These are phyloP conservation scores for Nephelium lappaceum DNA, from an alignment of 345 rosid species.

Conservation along the genomic window DNA sequence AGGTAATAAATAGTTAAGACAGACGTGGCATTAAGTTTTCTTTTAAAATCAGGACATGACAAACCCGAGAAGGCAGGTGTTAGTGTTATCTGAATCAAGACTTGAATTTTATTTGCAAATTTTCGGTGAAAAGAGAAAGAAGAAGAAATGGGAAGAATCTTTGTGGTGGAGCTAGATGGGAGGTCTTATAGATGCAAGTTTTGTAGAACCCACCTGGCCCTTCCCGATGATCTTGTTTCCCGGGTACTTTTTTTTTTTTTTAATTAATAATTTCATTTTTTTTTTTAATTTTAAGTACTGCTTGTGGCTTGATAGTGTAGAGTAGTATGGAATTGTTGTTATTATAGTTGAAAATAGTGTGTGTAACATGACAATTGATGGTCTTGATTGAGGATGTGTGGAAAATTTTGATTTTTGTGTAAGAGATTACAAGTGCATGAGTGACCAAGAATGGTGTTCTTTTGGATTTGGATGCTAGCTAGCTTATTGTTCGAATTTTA, in stretches of 20 bases:
- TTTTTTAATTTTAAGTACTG: not conserved
- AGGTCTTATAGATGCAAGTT: conserved; percentile 89
- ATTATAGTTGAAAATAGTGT: not conserved
- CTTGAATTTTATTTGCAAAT: not conserved
- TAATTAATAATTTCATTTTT: not conserved
- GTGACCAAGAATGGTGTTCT: not conserved
- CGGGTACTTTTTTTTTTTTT: conserved; percentile 38
- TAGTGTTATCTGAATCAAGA: not conserved
- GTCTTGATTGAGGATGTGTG: not conserved
- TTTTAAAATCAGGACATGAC: not conserved
- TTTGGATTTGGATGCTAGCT: not conserved
- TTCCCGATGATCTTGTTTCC: conserved; percentile 67
- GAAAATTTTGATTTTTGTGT: not conserved
- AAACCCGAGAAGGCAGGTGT: not conserved
- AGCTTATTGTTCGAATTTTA: not conserved
- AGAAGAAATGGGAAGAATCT: conserved; percentile 72
- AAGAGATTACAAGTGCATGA: not conserved
- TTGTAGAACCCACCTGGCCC: conserved; percentile 84
- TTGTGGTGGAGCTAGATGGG: conserved; percentile 89
- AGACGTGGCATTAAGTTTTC: not conserved
- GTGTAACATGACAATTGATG: not conserved
- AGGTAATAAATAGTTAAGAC: not conserved
- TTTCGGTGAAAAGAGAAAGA: not conserved
- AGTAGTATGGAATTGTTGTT: not conserved
- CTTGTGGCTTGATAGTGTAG: not conserved